Evolutionary conservation across 1,139 yeast genomes (phyloP), one percentile per base, ranked within the genome.

Genomic region (Candida labiduridarum): DNA sequence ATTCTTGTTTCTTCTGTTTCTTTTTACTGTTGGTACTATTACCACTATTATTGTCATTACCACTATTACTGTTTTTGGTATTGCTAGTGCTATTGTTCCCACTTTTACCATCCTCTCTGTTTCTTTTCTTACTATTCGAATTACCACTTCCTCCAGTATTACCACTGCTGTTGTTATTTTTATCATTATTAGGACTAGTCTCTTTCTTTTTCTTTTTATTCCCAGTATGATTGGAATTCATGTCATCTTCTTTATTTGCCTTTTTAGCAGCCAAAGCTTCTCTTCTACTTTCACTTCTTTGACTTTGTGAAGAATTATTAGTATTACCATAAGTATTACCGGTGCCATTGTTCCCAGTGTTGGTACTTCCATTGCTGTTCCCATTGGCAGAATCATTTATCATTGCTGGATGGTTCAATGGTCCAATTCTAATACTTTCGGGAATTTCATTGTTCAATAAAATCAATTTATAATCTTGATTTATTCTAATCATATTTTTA

Each of bases 191-290:
- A 16, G 47, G 42, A 11, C 27, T 40, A 14, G 41, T 36, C 33
- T 35, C 50, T 47, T n/a, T 56, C 49, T 64, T 59, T 54, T 69
- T 69, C 55, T 66, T 68, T 52, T 67, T 64, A 15, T 50, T 52
- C 19, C 48, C 48, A 34, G 36, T 47, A 12, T 53, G 14, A 6
- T 51, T 50, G 7, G 51, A 42, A 14, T 49, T 35, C n/a, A 52
- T 52, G 33, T 71, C 77, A 40, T 76, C 80, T 41, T 68, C 77
- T 36, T 68, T 72, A 30, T 47, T 50, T 15, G 89, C 89, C 65
- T 85, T 88, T 59, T 82, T 85, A 1, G 97, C 97, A 2, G 96
- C 97, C 62, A 92, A 77, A 2, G 97, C 97, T 64, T 91, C 97
- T 54, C 98, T 78, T 58, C 97, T 77, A 46, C 89, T 82, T 69